Base-by-base conservation (phyloP, 495 filamentous ascomycete genomes). In the Articulospora tetracladia region DNA sequence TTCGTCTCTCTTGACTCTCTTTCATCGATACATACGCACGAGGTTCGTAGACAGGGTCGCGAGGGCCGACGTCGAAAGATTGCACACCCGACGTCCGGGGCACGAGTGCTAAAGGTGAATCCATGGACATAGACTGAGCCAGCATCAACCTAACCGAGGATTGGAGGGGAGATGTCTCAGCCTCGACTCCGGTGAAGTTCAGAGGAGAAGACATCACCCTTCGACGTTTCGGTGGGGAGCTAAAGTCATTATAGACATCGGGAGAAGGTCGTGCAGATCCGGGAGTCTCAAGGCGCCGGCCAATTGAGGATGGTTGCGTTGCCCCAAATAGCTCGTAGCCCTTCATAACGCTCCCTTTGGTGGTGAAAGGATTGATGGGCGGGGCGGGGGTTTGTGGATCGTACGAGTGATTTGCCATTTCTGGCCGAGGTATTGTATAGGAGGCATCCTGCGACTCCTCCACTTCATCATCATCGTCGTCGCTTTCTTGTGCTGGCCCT, bases 361-460 rank as follows among this genome's bases (percentile, higher is more conserved):
- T 19, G 6, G 13, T 47, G 47, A 66, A 66, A 8, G 63, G 63
- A 34, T 66, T 66, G n/a, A 65, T 23, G 0, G 55, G 36, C 19
- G 57, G 56, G 11, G 66, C 66, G 19, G 66, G 66, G 4, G 66
- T 68, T 47, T 63, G 32, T 32, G 66, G 66, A 20, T 65, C 63
- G 23, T 63, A 63, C 13, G 28, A 25, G 19, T 24, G 20, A 0
- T 44, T n/a, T 10, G 23, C 19, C 39, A 22, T 15, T 20, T 52
- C 36, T 6, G 49, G 17, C 20, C 12, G 46, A 20, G 60, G 57
- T 23, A 46, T 39, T 48, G 53, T 25, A 24, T 44, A 62, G 2
- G 62, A 58, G 19, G 55, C 52, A 50, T 68, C 62, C 39, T 62
- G 58, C 10, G 55, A 62, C 20, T 28, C 57, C 27, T 41, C 48